Base-by-base conservation (phyloP, 306 rosid genomes). In the Vigna hirtella region DNA sequence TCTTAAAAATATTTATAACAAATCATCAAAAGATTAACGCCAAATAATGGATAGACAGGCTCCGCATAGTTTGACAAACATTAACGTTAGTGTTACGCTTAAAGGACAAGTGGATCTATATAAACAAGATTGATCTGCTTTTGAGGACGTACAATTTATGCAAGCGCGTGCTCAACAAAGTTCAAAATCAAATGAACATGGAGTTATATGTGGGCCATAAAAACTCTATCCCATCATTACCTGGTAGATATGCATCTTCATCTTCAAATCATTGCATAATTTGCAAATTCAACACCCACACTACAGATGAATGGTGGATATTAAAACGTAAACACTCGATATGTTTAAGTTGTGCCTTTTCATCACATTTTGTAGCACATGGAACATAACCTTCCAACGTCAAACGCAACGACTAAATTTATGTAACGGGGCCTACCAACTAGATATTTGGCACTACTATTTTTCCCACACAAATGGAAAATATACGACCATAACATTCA, bases 171-270 rank as follows among this genome's bases (percentile, higher is more conserved):
- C 65, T 69, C 52, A 74, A 42, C 48, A 26, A 66, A 66, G 67
- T 49, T 73, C 64, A 77, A 17, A 68, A 40, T 40, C 65, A 50
- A 73, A 48, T 66, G 9, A 73, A 55, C 20, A 64, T 62, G 58
- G 30, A 63, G 18, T 74, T 52, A 79, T 70, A 22, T n/a, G 87
- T 70, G 82, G 84, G 82, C 26, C 82, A 56, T 56, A 66, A 56
- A 74, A 52, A 75, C 66, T 45, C 70, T 65, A 62, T 75, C 52
- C 81, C 84, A 70, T 79, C 75, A 79, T 83, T 74, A 62, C 73
- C 45, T 22, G 28, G 6, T 61, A 8, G 28, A 61, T 65, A 66
- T 51, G 61, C 70, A 66, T 73, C 55, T 22, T 68, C 26, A 42
- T 28, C 20, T 5, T 4, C 59, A 13, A 49, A 59, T 72, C 70